Conservation (phyloP, 208 protist genomes). For the Leptomonas seymouri region DNA sequence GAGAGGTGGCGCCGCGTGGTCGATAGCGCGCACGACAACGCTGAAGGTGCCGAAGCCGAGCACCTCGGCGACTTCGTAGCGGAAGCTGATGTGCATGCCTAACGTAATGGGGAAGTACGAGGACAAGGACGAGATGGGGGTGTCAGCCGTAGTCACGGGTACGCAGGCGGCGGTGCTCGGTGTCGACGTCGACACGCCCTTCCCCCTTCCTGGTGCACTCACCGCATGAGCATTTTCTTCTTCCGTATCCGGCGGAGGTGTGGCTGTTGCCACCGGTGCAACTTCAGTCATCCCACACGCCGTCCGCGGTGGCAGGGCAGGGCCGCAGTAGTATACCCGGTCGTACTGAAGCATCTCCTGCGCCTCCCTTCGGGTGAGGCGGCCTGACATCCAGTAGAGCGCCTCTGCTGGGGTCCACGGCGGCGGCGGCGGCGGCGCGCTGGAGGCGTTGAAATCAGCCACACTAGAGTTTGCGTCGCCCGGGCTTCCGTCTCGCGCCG, state of each 20-base stretch:
- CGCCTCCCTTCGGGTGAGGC: slow-evolving; percentile 80
- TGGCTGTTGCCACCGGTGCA: too few relatives aligned
- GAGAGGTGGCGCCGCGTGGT: slow-evolving; percentile 67
- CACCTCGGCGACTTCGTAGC: slow-evolving; percentile 77
- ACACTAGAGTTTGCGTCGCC: too few relatives aligned
- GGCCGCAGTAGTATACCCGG: slow-evolving; percentile 86
- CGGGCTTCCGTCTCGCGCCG: background rate
- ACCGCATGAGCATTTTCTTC: background rate
- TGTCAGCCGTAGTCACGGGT: background rate
- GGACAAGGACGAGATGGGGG: background rate
- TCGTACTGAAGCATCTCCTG: slow-evolving; percentile 74
- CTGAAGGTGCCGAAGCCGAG: slow-evolving; percentile 87
- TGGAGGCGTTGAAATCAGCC: too few relatives aligned
- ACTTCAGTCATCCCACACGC: slow-evolving; percentile 18
- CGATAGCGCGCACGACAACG: slow-evolving; percentile 73
- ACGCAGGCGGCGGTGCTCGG: background rate
- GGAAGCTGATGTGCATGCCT: slow-evolving; percentile 94
- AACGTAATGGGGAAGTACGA: slow-evolving; percentile 88
- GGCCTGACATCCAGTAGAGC: slow-evolving; percentile 34
- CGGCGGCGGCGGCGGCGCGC: slow-evolving; percentile 25
- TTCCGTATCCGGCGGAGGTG: background rate
- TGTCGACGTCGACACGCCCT: background rate
- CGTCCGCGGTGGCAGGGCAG: slow-evolving; percentile 32
- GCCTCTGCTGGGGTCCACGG: slow-evolving; percentile 52
- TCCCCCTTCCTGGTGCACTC: background rate